Evolutionary conservation across 371 early-diverging fungal genomes (phyloP), one percentile per base, ranked within the genome.

Genomic region (Apophysomyces trapeziformis): DNA sequence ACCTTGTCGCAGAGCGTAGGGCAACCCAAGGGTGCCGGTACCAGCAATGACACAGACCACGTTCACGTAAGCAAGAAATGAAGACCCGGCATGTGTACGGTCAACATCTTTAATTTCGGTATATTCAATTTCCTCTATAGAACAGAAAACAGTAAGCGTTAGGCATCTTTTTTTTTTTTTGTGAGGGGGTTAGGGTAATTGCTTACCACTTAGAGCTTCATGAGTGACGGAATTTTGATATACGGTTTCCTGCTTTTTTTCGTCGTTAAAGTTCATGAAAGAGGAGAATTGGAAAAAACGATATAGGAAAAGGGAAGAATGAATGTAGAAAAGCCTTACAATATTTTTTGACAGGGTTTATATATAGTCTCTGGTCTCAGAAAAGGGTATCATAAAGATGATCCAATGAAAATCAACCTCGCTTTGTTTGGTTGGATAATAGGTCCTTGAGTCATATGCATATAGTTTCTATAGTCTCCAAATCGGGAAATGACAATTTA

Each of bases 1-100:
- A 47, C 90, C 87, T 57, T 89, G 87, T 36, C 77, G 85, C 26
- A 95, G 74, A 7, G 93, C 90, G 63, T 84, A 89, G 7, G 95
- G 93, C 6, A 95, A 75, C 60, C 93, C 93, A 12, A 95, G 81
- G 8, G 92, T 87, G 21, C 96, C 96, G 12, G 91, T 89, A 35
- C 95, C 95, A 5, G 91, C 90, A 13, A 92, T 84, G n/a, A 93
- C 89, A 77, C 93, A 90, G 38, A 89, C 88, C 12, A 89, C 73
- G 72, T 88, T 89, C 44, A 85, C 79, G 59, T 83, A 87, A 35
- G 87, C 80, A 18, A 72, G 66, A 57, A 81, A 78, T 18, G 68
- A 58, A 16, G 71, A 71, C 4, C 71, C 66, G 18, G 44, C 69
- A 5, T 69, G 43, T 12, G 41, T 45, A 13, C 67, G 64, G 36